Conservation (phyloP, 345 rosid genomes). For the Gossypioides kirkii region DNA sequence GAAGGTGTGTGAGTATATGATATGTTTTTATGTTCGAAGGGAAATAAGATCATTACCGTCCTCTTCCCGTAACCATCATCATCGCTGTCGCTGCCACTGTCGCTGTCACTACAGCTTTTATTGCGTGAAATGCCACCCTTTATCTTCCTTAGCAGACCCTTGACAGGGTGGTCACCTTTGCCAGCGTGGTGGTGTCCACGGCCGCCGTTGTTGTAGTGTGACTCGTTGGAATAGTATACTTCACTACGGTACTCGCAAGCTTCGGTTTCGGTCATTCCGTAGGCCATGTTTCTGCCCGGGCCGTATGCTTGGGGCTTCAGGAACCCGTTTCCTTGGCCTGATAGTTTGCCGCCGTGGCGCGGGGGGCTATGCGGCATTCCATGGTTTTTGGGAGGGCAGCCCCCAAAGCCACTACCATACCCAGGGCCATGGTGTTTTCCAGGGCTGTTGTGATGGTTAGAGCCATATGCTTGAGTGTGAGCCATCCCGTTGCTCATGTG, state of each 20-base stretch:
- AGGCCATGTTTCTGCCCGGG: neutral
- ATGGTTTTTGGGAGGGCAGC: neutral
- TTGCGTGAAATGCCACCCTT: neutral
- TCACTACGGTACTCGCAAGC: neutral
- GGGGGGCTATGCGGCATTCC: neutral
- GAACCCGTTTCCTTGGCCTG: neutral
- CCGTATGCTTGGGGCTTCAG: neutral
- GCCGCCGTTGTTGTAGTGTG: neutral
- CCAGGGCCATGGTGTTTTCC: neutral
- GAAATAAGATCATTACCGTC: neutral
- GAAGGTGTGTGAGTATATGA: neutral
- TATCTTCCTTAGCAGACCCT: slow-evolving; percentile 5
- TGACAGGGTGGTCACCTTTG: neutral
- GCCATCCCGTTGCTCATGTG: neutral
- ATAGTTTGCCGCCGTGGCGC: neutral
- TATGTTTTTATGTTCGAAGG: neutral
- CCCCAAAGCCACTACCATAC: neutral
- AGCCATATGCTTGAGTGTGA: neutral
- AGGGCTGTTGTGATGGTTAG: neutral
- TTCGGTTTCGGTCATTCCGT: neutral
- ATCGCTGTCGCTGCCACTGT: neutral
- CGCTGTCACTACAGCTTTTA: neutral
- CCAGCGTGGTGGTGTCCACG: neutral
- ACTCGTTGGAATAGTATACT: neutral
- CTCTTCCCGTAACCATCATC: neutral